phyloP scores from a whole-genome alignment of 2,329 filamentous ascomycete species.

The Cladosporium cucumerinum region DNA sequence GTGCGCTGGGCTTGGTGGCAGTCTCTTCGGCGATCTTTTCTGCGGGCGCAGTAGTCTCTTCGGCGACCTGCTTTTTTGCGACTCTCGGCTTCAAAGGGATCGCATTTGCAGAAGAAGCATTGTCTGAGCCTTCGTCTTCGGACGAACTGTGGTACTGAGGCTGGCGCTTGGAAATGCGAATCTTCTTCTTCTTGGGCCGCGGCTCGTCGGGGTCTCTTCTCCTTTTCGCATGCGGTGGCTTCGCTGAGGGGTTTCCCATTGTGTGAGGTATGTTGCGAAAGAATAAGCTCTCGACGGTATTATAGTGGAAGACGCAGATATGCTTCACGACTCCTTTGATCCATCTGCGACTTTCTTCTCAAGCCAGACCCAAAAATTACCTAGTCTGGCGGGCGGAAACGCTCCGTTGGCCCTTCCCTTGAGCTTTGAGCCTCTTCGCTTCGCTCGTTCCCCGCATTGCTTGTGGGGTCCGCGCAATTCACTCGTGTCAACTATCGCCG shows the following conservation, averaged over 20 bases:
- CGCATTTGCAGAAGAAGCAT: constrained; percentile 27
- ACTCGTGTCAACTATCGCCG: constrained; percentile 16
- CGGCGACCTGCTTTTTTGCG: constrained; percentile 19
- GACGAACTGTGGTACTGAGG: constrained; percentile 61
- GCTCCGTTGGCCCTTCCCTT: constrained; percentile 7
- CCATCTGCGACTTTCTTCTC: neutral
- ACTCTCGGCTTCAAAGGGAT: constrained; percentile 19
- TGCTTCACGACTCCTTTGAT: neutral
- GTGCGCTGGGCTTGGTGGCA: constrained; percentile 10
- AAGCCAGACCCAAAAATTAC: constrained; percentile 9
- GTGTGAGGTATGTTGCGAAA: neutral
- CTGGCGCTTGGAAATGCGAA: constrained; percentile 62
- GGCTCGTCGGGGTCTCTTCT: constrained; percentile 55
- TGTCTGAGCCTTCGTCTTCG: constrained; percentile 49
- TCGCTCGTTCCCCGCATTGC: constrained; percentile 2
- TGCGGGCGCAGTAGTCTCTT: constrained; percentile 5
- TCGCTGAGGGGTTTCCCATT: constrained; percentile 23
- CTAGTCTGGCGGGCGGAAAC: neutral
- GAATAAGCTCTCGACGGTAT: neutral
- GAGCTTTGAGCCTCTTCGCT: neutral
- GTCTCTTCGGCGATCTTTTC: constrained; percentile 18
- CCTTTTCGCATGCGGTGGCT: constrained; percentile 22
- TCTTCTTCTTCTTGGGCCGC: constrained; percentile 51
- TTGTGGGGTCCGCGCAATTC: constrained; percentile 14
- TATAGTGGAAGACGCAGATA: neutral